Evolutionary conservation across 192 early-diverging fungal species (phyloP), one percentile per base, ranked within the genome.

Genomic region (Coemansia asiatica): DNA sequence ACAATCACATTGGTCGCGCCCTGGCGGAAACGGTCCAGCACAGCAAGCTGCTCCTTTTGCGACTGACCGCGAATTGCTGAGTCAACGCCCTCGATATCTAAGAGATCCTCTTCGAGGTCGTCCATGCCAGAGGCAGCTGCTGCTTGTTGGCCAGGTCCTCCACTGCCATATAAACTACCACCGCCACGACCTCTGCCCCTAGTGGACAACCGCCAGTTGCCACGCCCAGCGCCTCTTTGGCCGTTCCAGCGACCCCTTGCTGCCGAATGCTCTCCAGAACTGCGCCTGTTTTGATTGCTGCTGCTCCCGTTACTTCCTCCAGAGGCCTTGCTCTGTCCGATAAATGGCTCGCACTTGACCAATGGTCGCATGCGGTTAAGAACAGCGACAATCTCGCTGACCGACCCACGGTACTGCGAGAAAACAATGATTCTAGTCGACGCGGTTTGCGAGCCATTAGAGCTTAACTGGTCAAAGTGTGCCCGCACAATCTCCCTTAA

Each of bases 1-100:
- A 97, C 93, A 13, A 97, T 82, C 12, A 92, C 88, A 71, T 97
- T 97, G 53, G 90, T 87, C 23, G 85, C 69, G 31, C 94, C 92
- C 21, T 72, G 68, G 50, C 90, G 85, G 68, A 97, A 97, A 23
- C 89, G 85, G 3, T 72, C 72, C 28, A 94, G 84, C 23, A 93
- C 85, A 48, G 88, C 84, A 31, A 93, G 83, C 72, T 97, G 94
- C 66, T 93, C 89, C 56, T 91, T 91, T 58, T 96, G 95, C 9
- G 88, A 85, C 49, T 91, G 84, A 0, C 95, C 94, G 61, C 92
- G 93, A 7, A 82, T 84, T 19, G 67, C 71, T 2, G 46, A 15
- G 35, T 60, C 61, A n/a, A 50, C 56, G 19, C 26, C 63, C 27
- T 76, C 67, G 15, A 79, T 35, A 16, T 61, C 71, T 23, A 47